phyloP scores from a whole-genome alignment of 345 rosid genomes.

The Eucalyptus sideroxylon region DNA sequence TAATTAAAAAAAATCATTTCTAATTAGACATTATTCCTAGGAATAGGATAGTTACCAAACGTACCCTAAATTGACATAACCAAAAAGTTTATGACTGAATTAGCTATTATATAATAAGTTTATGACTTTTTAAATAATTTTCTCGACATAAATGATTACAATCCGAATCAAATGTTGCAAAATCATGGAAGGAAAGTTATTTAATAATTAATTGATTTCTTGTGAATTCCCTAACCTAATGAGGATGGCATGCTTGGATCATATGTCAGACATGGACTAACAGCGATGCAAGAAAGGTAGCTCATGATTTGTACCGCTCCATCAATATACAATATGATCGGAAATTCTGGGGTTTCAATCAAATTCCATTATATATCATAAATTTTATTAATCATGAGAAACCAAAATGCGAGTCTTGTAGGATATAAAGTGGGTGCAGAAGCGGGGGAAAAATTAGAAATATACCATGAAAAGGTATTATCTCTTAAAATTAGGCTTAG shows the following conservation, averaged over 20 bases:
- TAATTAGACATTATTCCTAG: fast-evolving
- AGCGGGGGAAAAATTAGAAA: too few relatives aligned
- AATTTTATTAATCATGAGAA: background rate
- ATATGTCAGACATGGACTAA: background rate
- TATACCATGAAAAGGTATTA: background rate
- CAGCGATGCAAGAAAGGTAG: background rate
- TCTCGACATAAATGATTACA: background rate
- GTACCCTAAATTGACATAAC: background rate
- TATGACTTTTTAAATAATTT: background rate
- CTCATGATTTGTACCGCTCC: background rate
- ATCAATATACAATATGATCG: background rate
- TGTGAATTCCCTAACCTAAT: background rate
- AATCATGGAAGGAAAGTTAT: background rate
- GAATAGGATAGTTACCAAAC: fast-evolving
- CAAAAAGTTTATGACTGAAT: fast-evolving
- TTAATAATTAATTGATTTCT: background rate
- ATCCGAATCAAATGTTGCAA: background rate
- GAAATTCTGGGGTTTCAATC: background rate
- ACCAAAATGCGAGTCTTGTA: background rate
- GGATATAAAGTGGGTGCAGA: background rate
- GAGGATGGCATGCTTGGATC: background rate
- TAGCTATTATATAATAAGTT: fast-evolving
- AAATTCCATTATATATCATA: background rate
- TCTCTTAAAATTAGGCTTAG: background rate
- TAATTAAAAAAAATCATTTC: too few relatives aligned